phyloP scores from a whole-genome alignment of 1,284 basidiomycete species.

The Marasmius tenuissimus region DNA sequence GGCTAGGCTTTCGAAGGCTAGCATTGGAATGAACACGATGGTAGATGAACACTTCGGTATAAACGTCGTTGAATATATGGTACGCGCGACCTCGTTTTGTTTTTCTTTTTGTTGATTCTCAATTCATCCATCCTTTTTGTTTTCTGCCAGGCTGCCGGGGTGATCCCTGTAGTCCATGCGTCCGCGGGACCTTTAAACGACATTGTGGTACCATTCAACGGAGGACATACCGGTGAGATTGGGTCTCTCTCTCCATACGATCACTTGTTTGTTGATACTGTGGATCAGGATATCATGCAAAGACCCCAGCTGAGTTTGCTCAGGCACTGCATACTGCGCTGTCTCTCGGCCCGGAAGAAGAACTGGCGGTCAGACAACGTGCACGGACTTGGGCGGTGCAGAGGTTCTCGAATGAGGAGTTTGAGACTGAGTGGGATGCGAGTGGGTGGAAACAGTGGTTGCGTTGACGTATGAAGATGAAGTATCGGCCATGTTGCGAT shows the following conservation, averaged over 20 bases:
- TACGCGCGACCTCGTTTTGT: slow-evolving; percentile 32
- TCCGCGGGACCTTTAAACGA: slow-evolving; percentile 92
- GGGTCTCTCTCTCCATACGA: not conserved
- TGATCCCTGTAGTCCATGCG: slow-evolving; percentile 90
- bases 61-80: slow-evolving; percentile 98
- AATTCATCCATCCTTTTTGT: not conserved
- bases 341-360: slow-evolving; percentile 53
- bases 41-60: slow-evolving; percentile 99
- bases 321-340: slow-evolving; percentile 68
- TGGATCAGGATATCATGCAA: slow-evolving; percentile 81
- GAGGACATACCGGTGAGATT: slow-evolving; percentile 63
- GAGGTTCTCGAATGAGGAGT: slow-evolving; percentile 76
- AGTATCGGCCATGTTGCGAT: not conserved
- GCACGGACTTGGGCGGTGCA: slow-evolving; percentile 71
- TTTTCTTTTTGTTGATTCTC: slow-evolving; percentile 1
- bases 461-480: not conserved
- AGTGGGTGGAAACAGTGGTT: slow-evolving; percentile 56
- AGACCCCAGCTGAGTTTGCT: slow-evolving; percentile 69
- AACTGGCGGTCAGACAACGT: slow-evolving; percentile 62
- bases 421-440: slow-evolving; percentile 72
- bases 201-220: slow-evolving; percentile 82
- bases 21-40: slow-evolving; percentile 95
- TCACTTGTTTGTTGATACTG: not conserved
- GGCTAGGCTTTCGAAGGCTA: slow-evolving; percentile 67
- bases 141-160: slow-evolving; percentile 78